Percentiles rank a stretch among this genome's conserved stretches.
These are phyloP conservation scores for Fusarium scirpi DNA, from an alignment of 2,329 filamentous ascomycete genomes.

Conservation along the genomic window DNA sequence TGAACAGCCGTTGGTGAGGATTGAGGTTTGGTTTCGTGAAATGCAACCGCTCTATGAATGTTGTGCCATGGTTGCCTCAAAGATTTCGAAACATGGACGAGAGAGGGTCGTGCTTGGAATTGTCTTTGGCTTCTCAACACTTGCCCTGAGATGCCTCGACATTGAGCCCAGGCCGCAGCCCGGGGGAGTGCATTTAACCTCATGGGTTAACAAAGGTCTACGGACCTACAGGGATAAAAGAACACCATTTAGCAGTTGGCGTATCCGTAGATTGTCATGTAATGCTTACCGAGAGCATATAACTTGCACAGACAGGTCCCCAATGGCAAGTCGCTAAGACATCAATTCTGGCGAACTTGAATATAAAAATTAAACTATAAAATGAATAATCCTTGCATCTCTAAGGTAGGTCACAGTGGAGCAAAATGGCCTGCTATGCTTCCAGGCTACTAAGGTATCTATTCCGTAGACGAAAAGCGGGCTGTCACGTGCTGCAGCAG, in stretches of 20 bases:
- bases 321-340: slow-evolving; percentile 11
- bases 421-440: background rate
- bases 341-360: slow-evolving; percentile 8
- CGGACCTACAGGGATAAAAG: slow-evolving; percentile 17
- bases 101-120: slow-evolving; percentile 15
- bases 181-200: slow-evolving; percentile 38
- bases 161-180: slow-evolving; percentile 43
- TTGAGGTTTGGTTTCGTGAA: slow-evolving; percentile 44
- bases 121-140: slow-evolving; percentile 15
- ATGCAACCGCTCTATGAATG: slow-evolving; percentile 34
- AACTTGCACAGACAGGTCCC: background rate
- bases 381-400: slow-evolving; percentile 21
- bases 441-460: background rate
- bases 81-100: slow-evolving; percentile 7
- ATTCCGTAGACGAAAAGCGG: background rate
- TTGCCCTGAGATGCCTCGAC: slow-evolving; percentile 34
- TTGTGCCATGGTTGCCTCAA: slow-evolving; percentile 25
- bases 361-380: slow-evolving; percentile 24
- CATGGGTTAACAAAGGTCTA: slow-evolving; percentile 33
- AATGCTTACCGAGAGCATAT: slow-evolving; percentile 26
- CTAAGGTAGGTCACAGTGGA: background rate
- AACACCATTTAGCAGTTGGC: slow-evolving; percentile 18
- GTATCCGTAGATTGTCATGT: background rate
- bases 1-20: slow-evolving; percentile 29
- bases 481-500: slow-evolving; percentile 29